Evolutionary conservation across 805 yeast genomes (phyloP), one percentile per base, ranked within the genome.

Genomic region (Barnettozyma sucrosica): DNA sequence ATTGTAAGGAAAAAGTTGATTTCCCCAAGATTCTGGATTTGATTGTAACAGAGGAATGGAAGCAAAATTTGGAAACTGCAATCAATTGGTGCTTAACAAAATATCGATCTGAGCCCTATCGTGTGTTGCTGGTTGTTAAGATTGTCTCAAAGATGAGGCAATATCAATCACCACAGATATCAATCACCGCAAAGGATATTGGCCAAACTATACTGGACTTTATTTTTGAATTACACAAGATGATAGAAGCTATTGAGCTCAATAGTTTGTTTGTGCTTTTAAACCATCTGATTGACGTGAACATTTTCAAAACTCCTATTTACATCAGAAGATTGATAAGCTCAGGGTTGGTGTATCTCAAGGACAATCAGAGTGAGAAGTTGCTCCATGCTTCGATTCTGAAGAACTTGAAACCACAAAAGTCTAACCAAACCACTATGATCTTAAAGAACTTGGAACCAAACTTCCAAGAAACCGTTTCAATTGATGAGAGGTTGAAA

Each of bases 281-380:
- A 25, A 76, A 76, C 47, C 61, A 68, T 18, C 52, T 70, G 16
- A 58, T 61, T 6, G 70, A 68, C 11, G 70, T 74, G 16, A 67
- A 74, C 13, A 67, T 72, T 42, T 66, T 75, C n/a, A 77, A 74
- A 48, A 64, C 66, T 2, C 63, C 72, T 1, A 75, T 85, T 1
- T 92, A 92, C 58, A 71, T 90, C 48, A 70, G 97, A 57, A 79
- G 82, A 55, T 68, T 90, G 33, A 89, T 92, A 40, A 88, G 97
- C 9, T 81, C 93, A 1, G 99, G 97, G 5, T 71, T 89, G 1
- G 77, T 90, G 41, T 88, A 85, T 63, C 64, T 80, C 11, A 66
- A 71, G 3, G 72, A 77, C 7, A 76, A 79, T 18, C 71, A 71
- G 7, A 63, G 66, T 24, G 83, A 82, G 44, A 72, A 71, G 58